Evolutionary conservation across 108 stramenopile species (phyloP).

Genomic region (Skeletonema tropicum): DNA sequence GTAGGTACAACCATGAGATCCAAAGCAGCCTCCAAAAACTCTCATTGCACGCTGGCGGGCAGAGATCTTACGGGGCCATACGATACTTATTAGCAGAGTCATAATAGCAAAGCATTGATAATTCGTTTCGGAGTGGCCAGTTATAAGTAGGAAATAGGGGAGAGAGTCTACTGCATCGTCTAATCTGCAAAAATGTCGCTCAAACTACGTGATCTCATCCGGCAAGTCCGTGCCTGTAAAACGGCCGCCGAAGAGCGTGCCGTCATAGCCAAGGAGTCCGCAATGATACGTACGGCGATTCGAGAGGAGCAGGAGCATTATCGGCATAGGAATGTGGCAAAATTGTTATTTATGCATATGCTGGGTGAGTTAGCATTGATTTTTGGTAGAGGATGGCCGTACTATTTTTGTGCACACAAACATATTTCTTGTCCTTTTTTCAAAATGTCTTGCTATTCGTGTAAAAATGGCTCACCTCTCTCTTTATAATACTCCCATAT

Average conservation of each 20-base stretch:
- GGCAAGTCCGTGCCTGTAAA: slow-evolving; percentile 98
- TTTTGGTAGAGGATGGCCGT: neutral
- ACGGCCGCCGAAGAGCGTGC: slow-evolving; percentile 99
- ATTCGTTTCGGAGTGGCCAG: neutral
- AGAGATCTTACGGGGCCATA: too few species aligned
- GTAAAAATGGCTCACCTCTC: neutral
- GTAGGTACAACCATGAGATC: too few species aligned
- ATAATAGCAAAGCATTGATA: neutral
- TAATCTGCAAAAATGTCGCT: slow-evolving; percentile 82
- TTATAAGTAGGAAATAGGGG: neutral
- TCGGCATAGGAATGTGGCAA: slow-evolving; percentile 98
- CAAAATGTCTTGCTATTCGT: neutral
- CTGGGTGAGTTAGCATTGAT: slow-evolving; percentile 73
- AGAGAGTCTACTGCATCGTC: neutral
- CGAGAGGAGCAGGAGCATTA: slow-evolving; percentile 97
- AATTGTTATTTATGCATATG: slow-evolving; percentile 99
- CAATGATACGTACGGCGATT: slow-evolving; percentile 98
- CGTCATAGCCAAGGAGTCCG: slow-evolving; percentile 98
- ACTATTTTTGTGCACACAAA: neutral
- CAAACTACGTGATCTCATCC: slow-evolving; percentile 98
- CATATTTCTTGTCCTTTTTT: slow-evolving; percentile 4
- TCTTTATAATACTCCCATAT: neutral
- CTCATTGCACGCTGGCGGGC: too few species aligned
- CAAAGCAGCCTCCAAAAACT: too few species aligned
- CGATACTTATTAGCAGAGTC: too few species aligned